Evolutionary conservation across 2,329 filamentous ascomycete genomes (phyloP).

Genomic region (Xylariomycetidae sp.): DNA sequence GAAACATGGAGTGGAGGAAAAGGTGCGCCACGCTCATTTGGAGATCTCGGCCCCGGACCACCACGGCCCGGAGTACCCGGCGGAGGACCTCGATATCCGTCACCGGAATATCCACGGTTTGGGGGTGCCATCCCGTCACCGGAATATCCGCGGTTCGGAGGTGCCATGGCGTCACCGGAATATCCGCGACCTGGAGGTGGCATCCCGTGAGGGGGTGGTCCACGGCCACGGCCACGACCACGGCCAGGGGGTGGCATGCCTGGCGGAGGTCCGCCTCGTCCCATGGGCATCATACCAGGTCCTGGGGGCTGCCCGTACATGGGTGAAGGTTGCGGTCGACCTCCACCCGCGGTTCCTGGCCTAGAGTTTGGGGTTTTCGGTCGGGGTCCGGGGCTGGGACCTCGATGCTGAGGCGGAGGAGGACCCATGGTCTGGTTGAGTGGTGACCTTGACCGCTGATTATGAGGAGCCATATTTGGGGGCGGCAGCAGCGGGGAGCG

Average conservation of each 20-base stretch:
- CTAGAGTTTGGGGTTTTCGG: slow-evolving; percentile 24
- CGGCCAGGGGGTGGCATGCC: slow-evolving; percentile 20
- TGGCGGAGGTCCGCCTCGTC: slow-evolving; percentile 29
- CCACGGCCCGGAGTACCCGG: slow-evolving; percentile 17
- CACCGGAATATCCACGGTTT: slow-evolving; percentile 22
- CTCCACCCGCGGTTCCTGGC: slow-evolving; percentile 22
- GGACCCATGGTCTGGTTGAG: slow-evolving; percentile 27
- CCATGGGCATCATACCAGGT: slow-evolving; percentile 17
- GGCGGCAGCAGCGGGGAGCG: slow-evolving; percentile 33
- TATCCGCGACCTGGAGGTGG: slow-evolving; percentile 21
- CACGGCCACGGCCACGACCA: slow-evolving; percentile 22
- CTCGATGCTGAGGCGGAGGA: slow-evolving; percentile 26
- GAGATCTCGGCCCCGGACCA: slow-evolving; percentile 16
- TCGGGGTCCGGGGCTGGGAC: slow-evolving; percentile 26
- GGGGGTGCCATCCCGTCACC: slow-evolving; percentile 21
- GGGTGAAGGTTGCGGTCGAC: slow-evolving; percentile 18
- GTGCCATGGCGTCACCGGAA: slow-evolving; percentile 20
- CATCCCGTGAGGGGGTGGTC: slow-evolving; percentile 21
- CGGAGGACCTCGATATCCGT: slow-evolving; percentile 19
- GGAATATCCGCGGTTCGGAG: too few relatives aligned
- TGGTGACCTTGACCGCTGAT: slow-evolving; percentile 40
- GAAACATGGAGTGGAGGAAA: slow-evolving; percentile 30
- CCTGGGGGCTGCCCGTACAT: slow-evolving; percentile 15
- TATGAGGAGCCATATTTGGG: slow-evolving; percentile 34
- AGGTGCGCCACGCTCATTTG: slow-evolving; percentile 14